A percentile compares a stretch with the other conserved stretches of the same genome.
Conservation (phyloP, 352 stramenopile species). For the Phytophthora nicotianae region DNA sequence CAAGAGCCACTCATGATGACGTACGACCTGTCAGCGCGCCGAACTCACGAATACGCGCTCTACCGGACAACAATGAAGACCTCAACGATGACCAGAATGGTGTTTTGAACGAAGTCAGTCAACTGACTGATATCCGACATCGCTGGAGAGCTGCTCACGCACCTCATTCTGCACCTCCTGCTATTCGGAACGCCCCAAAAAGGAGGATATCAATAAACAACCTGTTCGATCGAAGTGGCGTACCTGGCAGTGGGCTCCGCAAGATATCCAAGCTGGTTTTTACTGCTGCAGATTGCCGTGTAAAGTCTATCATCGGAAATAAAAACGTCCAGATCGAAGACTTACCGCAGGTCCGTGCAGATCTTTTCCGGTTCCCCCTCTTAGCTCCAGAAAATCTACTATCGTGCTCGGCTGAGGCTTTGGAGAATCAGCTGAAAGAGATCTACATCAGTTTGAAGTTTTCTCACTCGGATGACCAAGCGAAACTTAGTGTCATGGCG, state of each 20-base stretch:
- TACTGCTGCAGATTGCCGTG: conserved; percentile 52
- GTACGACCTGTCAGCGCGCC: conserved; percentile 23
- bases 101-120: conserved; percentile 1
- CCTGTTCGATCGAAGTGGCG: conserved; percentile 41
- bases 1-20: background rate
- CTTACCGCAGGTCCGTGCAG: conserved; percentile 27
- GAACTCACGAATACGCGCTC: background rate
- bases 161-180: conserved; percentile 42
- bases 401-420: conserved; percentile 43
- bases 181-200: conserved; percentile 2
- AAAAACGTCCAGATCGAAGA: conserved; percentile 51
- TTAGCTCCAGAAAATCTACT: conserved; percentile 50
- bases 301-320: conserved; percentile 68
- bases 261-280: conserved; percentile 69
- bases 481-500: conserved; percentile 57
- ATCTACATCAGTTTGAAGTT: conserved; percentile 75
- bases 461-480: conserved; percentile 20
- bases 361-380: conserved; percentile 47
- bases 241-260: conserved; percentile 37
- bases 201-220: conserved; percentile 25
- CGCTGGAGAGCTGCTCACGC: conserved; percentile 22
- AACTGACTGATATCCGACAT: conserved; percentile 6
- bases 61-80: conserved; percentile 11
- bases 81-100: conserved; percentile 11
- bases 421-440: conserved; percentile 78